Conservation (phyloP, 2,329 filamentous ascomycete genomes). For the Chrysoporthe cubensis region DNA sequence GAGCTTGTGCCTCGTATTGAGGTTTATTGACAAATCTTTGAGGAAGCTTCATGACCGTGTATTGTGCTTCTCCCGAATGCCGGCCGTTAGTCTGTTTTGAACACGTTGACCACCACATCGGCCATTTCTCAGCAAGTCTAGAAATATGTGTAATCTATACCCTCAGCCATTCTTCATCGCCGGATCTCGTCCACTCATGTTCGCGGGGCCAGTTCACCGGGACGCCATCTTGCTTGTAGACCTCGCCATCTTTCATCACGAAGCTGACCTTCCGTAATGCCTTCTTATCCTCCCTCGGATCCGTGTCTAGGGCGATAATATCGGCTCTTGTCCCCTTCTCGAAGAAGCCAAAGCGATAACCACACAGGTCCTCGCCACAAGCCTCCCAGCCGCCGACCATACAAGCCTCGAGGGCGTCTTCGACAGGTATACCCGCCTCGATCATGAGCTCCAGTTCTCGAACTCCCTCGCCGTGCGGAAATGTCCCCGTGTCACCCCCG, state of each 20-base stretch:
- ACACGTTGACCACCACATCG: too few relatives aligned
- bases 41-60: too few relatives aligned
- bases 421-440: constrained; percentile 53
- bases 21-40: too few relatives aligned
- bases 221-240: constrained; percentile 49
- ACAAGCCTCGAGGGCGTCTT: constrained; percentile 53
- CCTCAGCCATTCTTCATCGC: constrained; percentile 8
- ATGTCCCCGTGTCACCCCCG: constrained; percentile 59
- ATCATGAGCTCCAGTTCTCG: constrained; percentile 59
- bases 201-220: constrained; percentile 32
- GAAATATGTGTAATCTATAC: too few relatives aligned
- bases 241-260: constrained; percentile 60
- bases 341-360: constrained; percentile 55
- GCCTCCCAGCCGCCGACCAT: constrained; percentile 59
- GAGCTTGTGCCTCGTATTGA: too few relatives aligned
- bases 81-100: too few relatives aligned
- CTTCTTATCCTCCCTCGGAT: constrained; percentile 45
- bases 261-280: constrained; percentile 54
- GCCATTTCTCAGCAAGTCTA: too few relatives aligned
- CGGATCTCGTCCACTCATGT: constrained; percentile 17
- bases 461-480: constrained; percentile 56
- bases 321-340: constrained; percentile 54
- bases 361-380: constrained; percentile 56
- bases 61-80: too few relatives aligned
- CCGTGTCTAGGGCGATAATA: constrained; percentile 52